A percentile compares a stretch with the other conserved stretches of the same genome.
phyloP scores from a whole-genome alignment of 163 green algal species.

The Botryococcus braunii region DNA sequence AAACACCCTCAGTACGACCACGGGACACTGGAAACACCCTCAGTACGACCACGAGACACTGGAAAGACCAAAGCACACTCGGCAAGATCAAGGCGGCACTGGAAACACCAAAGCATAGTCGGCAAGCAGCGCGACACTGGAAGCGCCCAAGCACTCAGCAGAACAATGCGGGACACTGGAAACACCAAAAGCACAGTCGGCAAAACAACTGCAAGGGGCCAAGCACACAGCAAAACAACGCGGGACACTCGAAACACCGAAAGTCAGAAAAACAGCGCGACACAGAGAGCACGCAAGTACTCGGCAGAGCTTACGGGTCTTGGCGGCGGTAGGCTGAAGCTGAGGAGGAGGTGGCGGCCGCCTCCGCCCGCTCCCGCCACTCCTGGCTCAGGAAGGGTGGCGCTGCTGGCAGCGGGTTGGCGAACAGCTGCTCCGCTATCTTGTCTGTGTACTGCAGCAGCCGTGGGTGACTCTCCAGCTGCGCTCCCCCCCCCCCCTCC shows the following conservation, averaged over 20 bases:
- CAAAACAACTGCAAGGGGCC: not conserved
- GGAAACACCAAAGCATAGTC: too few species aligned
- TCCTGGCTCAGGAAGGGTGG: constrained; percentile 9
- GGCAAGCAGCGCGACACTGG: too few species aligned
- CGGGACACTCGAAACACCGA: not conserved
- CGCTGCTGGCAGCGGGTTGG: constrained; percentile 9
- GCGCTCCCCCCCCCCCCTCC: not conserved
- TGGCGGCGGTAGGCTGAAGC: too few species aligned
- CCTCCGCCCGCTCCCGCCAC: constrained; percentile 14
- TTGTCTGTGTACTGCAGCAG: constrained; percentile 21
- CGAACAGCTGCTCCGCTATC: constrained; percentile 15
- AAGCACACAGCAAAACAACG: not conserved
- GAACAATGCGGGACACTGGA: too few species aligned
- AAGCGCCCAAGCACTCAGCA: too few species aligned
- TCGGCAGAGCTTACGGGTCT: too few species aligned
- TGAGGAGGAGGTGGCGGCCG: constrained; percentile 2
- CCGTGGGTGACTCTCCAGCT: constrained; percentile 13
- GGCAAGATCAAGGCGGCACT: too few species aligned
- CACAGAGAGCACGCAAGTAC: not conserved
- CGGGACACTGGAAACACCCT: too few species aligned
- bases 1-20: too few species aligned
- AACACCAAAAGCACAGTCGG: not conserved
- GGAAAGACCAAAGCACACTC: too few species aligned
- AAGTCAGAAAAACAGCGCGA: not conserved
- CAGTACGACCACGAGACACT: too few species aligned